Evolutionary conservation across 192 early-diverging fungal genomes (phyloP), one percentile per base, ranked within the genome.

Genomic region (Backusella westeae): DNA sequence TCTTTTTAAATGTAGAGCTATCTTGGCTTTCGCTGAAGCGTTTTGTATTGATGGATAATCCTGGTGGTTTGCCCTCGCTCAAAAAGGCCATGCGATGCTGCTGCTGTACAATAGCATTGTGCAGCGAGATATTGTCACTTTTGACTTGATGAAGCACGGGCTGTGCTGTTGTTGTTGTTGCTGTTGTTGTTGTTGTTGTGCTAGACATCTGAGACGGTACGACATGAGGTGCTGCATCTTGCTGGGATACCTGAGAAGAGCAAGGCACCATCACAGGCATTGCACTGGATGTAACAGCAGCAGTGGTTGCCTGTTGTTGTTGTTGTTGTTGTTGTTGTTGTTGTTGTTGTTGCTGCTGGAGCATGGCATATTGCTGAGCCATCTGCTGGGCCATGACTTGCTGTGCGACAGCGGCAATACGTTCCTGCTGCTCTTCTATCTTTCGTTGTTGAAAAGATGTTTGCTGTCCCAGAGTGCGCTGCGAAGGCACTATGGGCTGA

Each of bases 31-130:
- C 36, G n/a, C 10, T 36, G 12, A 63, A 10, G 23, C 19, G 56
- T 63, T 63, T 65, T 19, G 67, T 36, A 6, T 67, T 75, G 39
- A n/a, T 44, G 6, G 66, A 17, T 15, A 42, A 68, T 49, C 26
- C 65, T 8, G 32, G 4, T 23, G 32, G 41, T 49, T 9, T 42
- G 21, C 29, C 29, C 38, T 32, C 39, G 46, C 23, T 69, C 29
- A 32, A 44, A 34, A 75, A 49, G 21, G 53, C 42, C 41, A 68
- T 75, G 10, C n/a, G 74, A 21, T 70, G 59, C 29, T 69, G 44
- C 29, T 69, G 67, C 49, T 80, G 79, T 32, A 70, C 59, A 15
- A 73, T 41, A 6, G 77, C 71, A 41, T 73, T 73, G 15, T 78
- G 71, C 17, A 78, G 52, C 5, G 77, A 56, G 21, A 73, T 42